phyloP scores from a whole-genome alignment of 352 stramenopile genomes.

The Phytophthora boehmeriae region DNA sequence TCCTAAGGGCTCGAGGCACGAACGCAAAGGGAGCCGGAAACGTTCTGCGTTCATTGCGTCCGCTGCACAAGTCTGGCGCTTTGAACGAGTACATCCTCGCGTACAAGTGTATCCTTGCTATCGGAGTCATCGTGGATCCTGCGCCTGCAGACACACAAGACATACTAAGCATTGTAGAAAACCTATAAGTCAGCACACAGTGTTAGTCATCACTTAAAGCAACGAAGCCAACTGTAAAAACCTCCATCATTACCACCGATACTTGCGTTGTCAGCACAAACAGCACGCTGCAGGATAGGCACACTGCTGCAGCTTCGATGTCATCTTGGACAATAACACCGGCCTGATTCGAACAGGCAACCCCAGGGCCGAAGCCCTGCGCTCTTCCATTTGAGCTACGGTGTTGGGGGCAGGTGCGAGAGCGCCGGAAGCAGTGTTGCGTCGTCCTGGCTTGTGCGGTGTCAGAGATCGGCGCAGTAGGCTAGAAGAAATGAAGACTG shows the following conservation, averaged over 20 bases:
- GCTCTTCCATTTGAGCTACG: not conserved
- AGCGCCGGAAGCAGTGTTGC: no score
- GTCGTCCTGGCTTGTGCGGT: no score
- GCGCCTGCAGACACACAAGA: slow-evolving; percentile 9
- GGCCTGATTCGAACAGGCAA: not conserved
- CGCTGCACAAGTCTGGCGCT: slow-evolving; percentile 4
- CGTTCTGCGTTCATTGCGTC: slow-evolving; percentile 5
- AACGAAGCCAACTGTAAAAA: no score
- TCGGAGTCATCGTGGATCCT: slow-evolving; percentile 2
- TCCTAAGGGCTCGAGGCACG: slow-evolving; percentile 2
- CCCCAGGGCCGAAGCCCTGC: not conserved
- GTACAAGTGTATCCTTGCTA: slow-evolving; percentile 6
- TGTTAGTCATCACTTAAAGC: no score
- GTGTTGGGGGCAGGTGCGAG: not conserved
- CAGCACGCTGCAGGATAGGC: not conserved
- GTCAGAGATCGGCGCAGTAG: not conserved
- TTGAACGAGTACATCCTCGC: slow-evolving; percentile 5
- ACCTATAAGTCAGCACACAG: slow-evolving; percentile 1
- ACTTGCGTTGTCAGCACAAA: no score
- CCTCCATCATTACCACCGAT: no score
- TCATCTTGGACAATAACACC: not conserved
- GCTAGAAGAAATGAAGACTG: not conserved
- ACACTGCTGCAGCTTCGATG: not conserved
- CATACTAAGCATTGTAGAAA: not conserved
- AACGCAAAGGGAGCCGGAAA: slow-evolving; percentile 9